Evolutionary conservation across 805 yeast species (phyloP).

Genomic region (Phaffomyces opuntiae): DNA sequence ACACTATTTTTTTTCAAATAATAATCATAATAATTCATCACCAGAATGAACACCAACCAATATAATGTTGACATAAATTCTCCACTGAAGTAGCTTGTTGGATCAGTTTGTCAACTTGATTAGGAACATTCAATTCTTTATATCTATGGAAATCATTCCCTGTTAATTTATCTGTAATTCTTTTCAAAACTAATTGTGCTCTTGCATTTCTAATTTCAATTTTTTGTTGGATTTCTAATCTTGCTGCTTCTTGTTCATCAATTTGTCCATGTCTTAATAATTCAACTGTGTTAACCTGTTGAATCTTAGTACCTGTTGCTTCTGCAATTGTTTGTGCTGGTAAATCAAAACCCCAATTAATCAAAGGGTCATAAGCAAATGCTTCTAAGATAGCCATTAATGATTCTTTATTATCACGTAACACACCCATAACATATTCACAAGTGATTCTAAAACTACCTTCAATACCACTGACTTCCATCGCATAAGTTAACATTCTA

Average conservation of each 20-base stretch:
- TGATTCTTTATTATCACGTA: slow-evolving; percentile 91
- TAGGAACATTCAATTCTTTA: slow-evolving; percentile 68
- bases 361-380: slow-evolving; percentile 96
- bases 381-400: slow-evolving; percentile 97
- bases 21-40: slow-evolving; percentile 23
- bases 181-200: slow-evolving; percentile 79
- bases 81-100: slow-evolving; percentile 96
- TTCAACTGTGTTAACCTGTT: slow-evolving; percentile 63
- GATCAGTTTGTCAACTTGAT: slow-evolving; percentile 88
- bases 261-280: slow-evolving; percentile 65
- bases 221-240: slow-evolving; percentile 59
- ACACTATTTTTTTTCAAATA: background rate
- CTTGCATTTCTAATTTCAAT: slow-evolving; percentile 79
- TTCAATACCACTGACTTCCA: slow-evolving; percentile 98
- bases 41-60: slow-evolving; percentile 99
- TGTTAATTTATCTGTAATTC: slow-evolving; percentile 87
- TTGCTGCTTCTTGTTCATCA: slow-evolving; percentile 68
- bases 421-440: slow-evolving; percentile 93
- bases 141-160: slow-evolving; percentile 85
- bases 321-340: slow-evolving; percentile 75
- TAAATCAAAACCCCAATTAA: slow-evolving; percentile 97
- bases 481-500: slow-evolving; percentile 93
- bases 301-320: slow-evolving; percentile 63
- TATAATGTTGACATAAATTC: slow-evolving; percentile 90
- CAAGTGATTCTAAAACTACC: slow-evolving; percentile 96